Percentiles rank a stretch among this genome's conserved stretches.
Evolutionary conservation across 768 basidiomycete species (phyloP).

Genomic region (Podaxis sp.): DNA sequence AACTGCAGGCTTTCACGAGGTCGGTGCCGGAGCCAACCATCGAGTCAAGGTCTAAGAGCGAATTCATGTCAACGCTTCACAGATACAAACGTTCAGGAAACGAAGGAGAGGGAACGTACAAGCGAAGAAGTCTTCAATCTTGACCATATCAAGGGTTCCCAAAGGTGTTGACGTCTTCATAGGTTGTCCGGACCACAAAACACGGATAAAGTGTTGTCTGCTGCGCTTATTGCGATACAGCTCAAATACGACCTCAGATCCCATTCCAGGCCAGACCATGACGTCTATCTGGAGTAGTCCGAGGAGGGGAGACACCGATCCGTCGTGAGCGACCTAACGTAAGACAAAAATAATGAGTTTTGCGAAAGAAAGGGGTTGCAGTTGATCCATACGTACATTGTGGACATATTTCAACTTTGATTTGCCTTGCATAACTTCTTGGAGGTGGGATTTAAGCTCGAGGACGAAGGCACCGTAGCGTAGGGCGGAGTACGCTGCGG

Average conservation of each 20-base stretch:
- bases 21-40: constrained; percentile 36
- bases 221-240: constrained; percentile 32
- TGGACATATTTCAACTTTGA: constrained; percentile 42
- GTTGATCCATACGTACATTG: constrained; percentile 30
- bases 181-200: constrained; percentile 51
- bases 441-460: constrained; percentile 42
- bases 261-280: constrained; percentile 59
- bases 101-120: constrained; percentile 31
- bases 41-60: constrained; percentile 36
- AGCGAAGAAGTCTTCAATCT: constrained; percentile 38
- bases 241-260: constrained; percentile 41
- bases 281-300: constrained; percentile 48
- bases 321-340: constrained; percentile 45
- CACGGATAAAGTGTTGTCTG: constrained; percentile 37
- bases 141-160: constrained; percentile 46
- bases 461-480: constrained; percentile 48
- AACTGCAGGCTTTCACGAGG: constrained; percentile 23
- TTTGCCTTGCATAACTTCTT: constrained; percentile 35
- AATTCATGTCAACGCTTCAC: background rate
- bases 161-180: constrained; percentile 49
- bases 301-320: constrained; percentile 47
- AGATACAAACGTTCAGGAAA: background rate
- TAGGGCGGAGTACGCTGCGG: constrained; percentile 42
- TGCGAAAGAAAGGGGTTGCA: background rate
- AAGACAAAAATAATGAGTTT: background rate